A percentile compares a stretch with the other conserved stretches of the same genome.
Evolutionary conservation across 441 rosid species (phyloP).

Genomic region (Adansonia rubrostipa): DNA sequence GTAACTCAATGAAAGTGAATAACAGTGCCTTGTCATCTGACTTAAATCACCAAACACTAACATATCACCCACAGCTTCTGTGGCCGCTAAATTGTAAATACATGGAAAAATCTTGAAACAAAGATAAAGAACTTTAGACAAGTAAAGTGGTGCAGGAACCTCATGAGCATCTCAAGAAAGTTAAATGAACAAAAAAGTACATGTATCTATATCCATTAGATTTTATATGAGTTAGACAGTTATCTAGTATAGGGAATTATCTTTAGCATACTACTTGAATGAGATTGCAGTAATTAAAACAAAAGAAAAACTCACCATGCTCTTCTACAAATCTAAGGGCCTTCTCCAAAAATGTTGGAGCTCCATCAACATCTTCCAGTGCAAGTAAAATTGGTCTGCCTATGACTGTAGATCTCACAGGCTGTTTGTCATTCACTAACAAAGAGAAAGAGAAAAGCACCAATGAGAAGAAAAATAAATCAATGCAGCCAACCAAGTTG

Average conservation of each 20-base stretch:
- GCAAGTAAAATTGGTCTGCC: constrained; percentile 96
- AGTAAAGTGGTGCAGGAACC: neutral
- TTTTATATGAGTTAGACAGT: constrained; percentile 8
- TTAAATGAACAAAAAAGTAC: neutral
- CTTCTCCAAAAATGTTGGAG: constrained; percentile 98
- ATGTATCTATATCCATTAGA: neutral
- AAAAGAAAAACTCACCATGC: constrained; percentile 64
- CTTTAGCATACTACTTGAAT: constrained; percentile 3
- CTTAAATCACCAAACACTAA: neutral
- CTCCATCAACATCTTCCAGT: constrained; percentile 94
- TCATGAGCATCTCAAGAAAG: neutral
- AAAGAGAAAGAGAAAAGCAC: constrained; percentile 32
- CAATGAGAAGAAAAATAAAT: constrained; percentile 13
- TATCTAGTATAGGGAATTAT: constrained; percentile 10
- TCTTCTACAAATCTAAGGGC: constrained; percentile 92
- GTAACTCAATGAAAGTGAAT: neutral
- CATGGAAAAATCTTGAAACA: constrained; percentile 16
- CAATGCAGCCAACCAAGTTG: constrained; percentile 3
- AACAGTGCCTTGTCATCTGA: neutral
- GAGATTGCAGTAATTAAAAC: constrained; percentile 16
- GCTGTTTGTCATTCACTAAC: constrained; percentile 67
- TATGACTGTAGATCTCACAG: constrained; percentile 58
- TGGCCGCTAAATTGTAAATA: neutral
- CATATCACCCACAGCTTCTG: neutral
- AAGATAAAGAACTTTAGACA: neutral